Evolutionary conservation across 2,329 filamentous ascomycete species (phyloP).

Genomic region (Ilyonectria destructans): DNA sequence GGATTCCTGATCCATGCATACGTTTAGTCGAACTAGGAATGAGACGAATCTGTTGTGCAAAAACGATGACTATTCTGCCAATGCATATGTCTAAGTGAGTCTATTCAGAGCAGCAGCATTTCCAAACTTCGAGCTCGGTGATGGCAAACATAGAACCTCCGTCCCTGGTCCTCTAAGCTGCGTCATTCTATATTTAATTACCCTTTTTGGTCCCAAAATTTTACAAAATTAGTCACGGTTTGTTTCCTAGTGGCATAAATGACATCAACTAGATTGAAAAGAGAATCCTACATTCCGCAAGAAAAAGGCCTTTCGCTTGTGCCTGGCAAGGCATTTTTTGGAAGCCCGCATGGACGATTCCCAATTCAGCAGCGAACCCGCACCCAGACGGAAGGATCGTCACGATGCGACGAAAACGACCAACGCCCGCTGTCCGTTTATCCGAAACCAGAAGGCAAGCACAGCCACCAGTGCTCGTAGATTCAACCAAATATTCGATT

Average conservation of each 20-base stretch:
- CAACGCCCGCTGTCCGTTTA: not conserved
- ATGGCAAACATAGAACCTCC: not conserved
- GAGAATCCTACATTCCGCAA: not conserved
- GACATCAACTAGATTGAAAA: not conserved
- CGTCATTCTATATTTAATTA: no score
- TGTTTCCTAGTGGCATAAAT: conserved; percentile 19
- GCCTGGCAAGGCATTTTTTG: not conserved
- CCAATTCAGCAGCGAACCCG: conserved; percentile 1
- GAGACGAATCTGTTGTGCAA: not conserved
- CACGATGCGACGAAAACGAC: not conserved
- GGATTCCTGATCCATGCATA: conserved; percentile 16
- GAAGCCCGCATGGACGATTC: not conserved
- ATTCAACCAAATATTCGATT: not conserved
- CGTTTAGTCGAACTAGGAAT: not conserved
- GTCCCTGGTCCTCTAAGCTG: not conserved
- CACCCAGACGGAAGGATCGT: not conserved
- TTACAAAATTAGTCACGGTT: no score
- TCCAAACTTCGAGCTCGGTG: not conserved
- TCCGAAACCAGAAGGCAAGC: not conserved
- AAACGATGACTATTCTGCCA: not conserved
- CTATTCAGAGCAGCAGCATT: not conserved
- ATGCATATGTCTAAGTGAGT: not conserved
- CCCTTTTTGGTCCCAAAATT: no score
- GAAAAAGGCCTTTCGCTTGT: not conserved
- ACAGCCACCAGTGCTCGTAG: not conserved